Evolutionary conservation across 2,329 filamentous ascomycete species (phyloP), one percentile per base, ranked within the genome.

Genomic region (Fusarium aywerte): DNA sequence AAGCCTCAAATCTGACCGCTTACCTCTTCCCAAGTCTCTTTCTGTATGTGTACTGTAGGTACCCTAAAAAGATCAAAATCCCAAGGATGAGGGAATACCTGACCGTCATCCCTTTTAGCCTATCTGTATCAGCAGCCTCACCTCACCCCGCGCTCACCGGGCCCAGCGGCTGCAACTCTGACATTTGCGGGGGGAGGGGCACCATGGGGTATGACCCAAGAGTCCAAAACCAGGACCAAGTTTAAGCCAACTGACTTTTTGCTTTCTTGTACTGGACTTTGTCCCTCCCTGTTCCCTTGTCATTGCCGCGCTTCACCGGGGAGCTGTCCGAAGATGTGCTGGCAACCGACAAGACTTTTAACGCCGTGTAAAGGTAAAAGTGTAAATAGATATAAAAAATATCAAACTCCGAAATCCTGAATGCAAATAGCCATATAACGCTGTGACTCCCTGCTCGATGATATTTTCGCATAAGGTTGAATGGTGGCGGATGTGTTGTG

Each of bases 401-500:
- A 27, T 42, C 35, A 59, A 58, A 62, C 55, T 65, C 67, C 70
- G 15, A 50, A 45, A 52, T 39, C 57, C 40, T 45, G 33, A 62
- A 59, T 57, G 38, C 49, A 67, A 48, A 66, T 68, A 51, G 45
- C 50, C 49, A 58, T 58, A 64, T 58, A 69, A 73, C 70, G 70
- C 70, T 73, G 56, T 69, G 67, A 73, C 70, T 73, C 70, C 70
- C 58, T 65, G 70, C 70, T 72, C 50, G 44, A 69, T 45, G 59
- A 43, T 58, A 62, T 63, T 67, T 57, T 63, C 54, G 48, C 45
- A 54, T 58, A 36, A 36, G 40, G 43, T 59, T 53, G 53, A 50
- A 50, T 35, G 32, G 44, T 50, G 44, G 7, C 20, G 20, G 44
- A 12, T 35, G 44, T 48, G 13, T 33, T 23, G 29, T 47, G n/a